Percentiles rank a stretch among this genome's conserved stretches.
Evolutionary conservation across 164 flowering plant genomes (phyloP).

Genomic region (Vitis rotundifolia): DNA sequence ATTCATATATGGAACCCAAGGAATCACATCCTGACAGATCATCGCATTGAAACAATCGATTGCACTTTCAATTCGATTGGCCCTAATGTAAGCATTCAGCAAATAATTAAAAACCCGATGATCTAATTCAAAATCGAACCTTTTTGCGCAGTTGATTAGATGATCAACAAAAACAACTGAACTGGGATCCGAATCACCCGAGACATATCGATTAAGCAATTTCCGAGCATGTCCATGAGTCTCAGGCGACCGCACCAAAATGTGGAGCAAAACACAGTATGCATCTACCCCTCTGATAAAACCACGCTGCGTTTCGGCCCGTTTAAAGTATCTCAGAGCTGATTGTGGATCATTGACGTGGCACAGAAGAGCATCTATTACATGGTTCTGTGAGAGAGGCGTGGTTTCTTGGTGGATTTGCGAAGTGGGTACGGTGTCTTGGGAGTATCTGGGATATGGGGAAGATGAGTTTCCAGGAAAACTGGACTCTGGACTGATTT

Average conservation of each 20-base stretch:
- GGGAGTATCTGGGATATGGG: background rate
- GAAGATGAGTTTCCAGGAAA: background rate
- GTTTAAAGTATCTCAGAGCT: slow-evolving; percentile 42
- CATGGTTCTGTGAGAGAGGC: slow-evolving; percentile 19
- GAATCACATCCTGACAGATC: slow-evolving; percentile 35
- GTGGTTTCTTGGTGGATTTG: too few species aligned
- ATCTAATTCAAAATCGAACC: slow-evolving; percentile 33
- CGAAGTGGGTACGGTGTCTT: background rate
- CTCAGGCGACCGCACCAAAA: slow-evolving; percentile 25
- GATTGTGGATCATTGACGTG: slow-evolving; percentile 32
- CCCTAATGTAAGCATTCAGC: slow-evolving; percentile 45
- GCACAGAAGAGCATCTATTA: slow-evolving; percentile 38
- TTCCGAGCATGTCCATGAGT: slow-evolving; percentile 12
- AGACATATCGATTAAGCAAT: slow-evolving; percentile 31
- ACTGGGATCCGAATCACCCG: slow-evolving; percentile 24
- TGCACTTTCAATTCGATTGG: slow-evolving; percentile 41
- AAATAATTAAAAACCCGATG: slow-evolving; percentile 39
- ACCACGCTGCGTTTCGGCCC: slow-evolving; percentile 34
- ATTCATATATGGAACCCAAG: slow-evolving; percentile 29
- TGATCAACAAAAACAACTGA: slow-evolving; percentile 29
- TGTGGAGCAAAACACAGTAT: slow-evolving; percentile 55
- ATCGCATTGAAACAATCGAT: slow-evolving; percentile 42
- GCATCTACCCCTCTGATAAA: slow-evolving; percentile 34
- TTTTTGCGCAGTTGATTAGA: slow-evolving; percentile 33
- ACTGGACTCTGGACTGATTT: slow-evolving; percentile 11